phyloP scores from a whole-genome alignment of 1,284 basidiomycete genomes.

The Cutaneotrichosporon curvatum region DNA sequence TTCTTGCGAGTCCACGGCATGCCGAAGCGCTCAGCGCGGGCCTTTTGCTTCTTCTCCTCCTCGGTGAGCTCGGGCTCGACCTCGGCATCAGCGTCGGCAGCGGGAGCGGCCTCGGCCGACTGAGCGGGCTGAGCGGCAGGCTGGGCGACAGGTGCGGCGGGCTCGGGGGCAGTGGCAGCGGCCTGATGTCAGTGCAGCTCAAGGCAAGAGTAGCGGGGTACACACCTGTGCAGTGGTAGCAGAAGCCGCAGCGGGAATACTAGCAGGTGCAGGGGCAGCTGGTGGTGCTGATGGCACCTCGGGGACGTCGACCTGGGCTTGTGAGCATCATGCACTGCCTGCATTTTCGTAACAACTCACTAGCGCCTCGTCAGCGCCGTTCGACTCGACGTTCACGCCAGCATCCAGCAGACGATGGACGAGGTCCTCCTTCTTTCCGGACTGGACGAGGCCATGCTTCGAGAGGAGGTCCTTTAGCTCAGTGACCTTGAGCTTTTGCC shows the following conservation, averaged over 20 bases:
- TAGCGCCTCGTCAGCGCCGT: conserved; percentile 6
- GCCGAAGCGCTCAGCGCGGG: conserved; percentile 44
- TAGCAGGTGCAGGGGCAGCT: not conserved
- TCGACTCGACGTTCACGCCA: conserved; percentile 21
- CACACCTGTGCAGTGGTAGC: conserved; percentile 7
- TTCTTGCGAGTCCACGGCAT: conserved; percentile 31
- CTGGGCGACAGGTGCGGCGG: not conserved
- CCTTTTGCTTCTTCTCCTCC: conserved; percentile 41
- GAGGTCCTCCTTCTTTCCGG: conserved; percentile 47
- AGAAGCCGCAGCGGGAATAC: not conserved
- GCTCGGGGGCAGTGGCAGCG: not conserved
- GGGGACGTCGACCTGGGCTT: conserved; percentile 7
- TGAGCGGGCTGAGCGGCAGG: not conserved
- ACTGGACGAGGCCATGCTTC: conserved; percentile 33
- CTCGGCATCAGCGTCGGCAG: conserved; percentile 4
- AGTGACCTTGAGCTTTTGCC: conserved; percentile 46
- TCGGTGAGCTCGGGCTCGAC: conserved; percentile 23
- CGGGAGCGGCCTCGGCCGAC: not conserved
- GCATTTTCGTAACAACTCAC: too few relatives aligned
- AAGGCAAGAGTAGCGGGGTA: too few relatives aligned
- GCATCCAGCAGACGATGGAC: conserved; percentile 44
- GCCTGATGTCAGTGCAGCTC: too few relatives aligned
- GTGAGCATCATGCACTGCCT: conserved; percentile 19
- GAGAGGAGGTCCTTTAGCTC: conserved; percentile 47
- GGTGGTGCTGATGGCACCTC: not conserved